These are phyloP conservation scores for Plicaturopsis crispa DNA, from an alignment of 768 basidiomycete genomes.

Conservation along the genomic window DNA sequence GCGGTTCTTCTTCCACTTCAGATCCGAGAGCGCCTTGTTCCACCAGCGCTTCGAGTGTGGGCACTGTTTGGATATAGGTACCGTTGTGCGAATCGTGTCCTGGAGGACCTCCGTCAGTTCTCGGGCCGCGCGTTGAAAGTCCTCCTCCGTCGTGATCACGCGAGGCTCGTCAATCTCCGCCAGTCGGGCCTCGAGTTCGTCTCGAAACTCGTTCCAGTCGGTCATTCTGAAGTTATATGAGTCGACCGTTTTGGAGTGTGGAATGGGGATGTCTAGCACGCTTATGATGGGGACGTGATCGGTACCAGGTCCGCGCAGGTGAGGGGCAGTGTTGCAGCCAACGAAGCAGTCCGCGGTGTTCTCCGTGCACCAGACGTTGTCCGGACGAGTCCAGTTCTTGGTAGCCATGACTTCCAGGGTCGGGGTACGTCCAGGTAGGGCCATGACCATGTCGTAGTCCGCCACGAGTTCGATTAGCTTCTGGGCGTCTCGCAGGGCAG, in stretches of 20 bases:
- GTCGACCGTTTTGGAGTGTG: background rate
- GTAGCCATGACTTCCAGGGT: constrained; percentile 22
- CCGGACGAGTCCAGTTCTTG: constrained; percentile 27
- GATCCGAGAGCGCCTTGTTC: background rate
- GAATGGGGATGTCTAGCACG: constrained; percentile 10
- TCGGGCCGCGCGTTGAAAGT: background rate
- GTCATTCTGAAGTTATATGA: constrained; percentile 19
- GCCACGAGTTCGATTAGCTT: constrained; percentile 18
- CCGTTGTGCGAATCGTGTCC: background rate
- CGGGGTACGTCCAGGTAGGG: constrained; percentile 22
- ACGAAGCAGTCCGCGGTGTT: constrained; percentile 12
- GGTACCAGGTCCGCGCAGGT: constrained; percentile 13
- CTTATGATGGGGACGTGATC: constrained; percentile 36
- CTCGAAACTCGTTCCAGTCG: constrained; percentile 23
- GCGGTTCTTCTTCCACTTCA: background rate
- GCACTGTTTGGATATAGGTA: constrained; percentile 4
- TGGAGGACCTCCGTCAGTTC: background rate
- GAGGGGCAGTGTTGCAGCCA: constrained; percentile 17
- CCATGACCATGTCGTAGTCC: constrained; percentile 22
- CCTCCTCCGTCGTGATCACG: background rate
- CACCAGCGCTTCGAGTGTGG: constrained; percentile 4
- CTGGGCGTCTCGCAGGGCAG: constrained; percentile 2
- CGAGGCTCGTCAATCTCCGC: background rate
- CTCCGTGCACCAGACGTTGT: constrained; percentile 33
- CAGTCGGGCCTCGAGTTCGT: constrained; percentile 8